Base-by-base conservation (phyloP, 352 stramenopile genomes). In the Pythium brassicae region DNA sequence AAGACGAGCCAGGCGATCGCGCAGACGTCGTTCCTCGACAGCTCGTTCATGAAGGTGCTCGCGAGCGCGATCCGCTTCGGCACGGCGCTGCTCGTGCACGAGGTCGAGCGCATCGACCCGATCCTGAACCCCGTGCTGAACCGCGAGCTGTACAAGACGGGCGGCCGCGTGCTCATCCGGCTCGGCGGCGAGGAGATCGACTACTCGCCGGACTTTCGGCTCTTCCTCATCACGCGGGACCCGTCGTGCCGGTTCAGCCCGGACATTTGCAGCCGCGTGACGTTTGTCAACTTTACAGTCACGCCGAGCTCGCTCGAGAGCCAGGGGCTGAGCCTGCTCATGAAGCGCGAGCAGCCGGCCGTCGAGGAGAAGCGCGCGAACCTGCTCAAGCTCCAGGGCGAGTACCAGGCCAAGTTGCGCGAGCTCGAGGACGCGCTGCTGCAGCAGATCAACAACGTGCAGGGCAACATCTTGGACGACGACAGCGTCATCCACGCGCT, bases 121-220 rank as follows among this genome's bases (percentile, higher is more conserved):
- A 97, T 99, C 29, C 64, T 99, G 54, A 99, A 99, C 72, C 98
- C 98, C 27, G 92, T 99, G 32, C 70, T 99, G 52, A 99, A 99
- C 69, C 94, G 95, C 46, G 97, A 99, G 71, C 83, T 99, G 47
- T 98, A 99, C 72, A 94, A 98, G 68, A 99, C 95, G 37, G 97
- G 97, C 52, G 97, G 97, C n/a, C 86, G 97, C 26, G 97, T 97
- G 22, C 73, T 99, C 20, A 97, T 99, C 62, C 87, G 97, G 35
- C 87, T 99, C 52, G 97, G 95, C 39, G 97, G 93, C 17, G 97
- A 99, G 73, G 97, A 99, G 59, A 99, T 99, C 57, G 98, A 99
- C 64, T 99, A 99, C 72, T 98, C 92, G 51, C 97, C 97, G 0
- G 92, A 98, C 53, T 99, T 99, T 72, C 89, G 94, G 56, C 88